Evolutionary conservation across 164 flowering plant genomes (phyloP), one percentile per base, ranked within the genome.

Genomic region (Magnolia officinalis): DNA sequence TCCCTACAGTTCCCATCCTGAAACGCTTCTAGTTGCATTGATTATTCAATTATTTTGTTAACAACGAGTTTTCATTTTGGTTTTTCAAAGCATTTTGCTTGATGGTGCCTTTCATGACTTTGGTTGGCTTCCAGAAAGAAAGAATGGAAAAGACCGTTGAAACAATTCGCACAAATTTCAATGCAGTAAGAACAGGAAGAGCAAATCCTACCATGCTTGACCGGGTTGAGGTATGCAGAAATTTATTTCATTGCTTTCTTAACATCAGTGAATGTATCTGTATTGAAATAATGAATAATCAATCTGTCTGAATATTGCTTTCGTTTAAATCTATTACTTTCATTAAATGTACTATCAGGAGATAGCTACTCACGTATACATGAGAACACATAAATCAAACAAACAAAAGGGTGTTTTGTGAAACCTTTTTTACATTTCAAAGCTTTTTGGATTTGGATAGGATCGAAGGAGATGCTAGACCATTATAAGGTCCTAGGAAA

Each of bases 91-190:
- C 13, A 55, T 16, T 11, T 55, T 55, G 61, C 16, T 0, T 16
- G 2, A 16, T 55, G 61, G 61, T 55, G 13, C 61, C 61, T 11
- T 16, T 11, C 18, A 55, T 11, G 18, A 55, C 61, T 55, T 72
- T 76, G 6, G 1, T 76, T 73, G 52, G 74, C 75, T 63, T 74
- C 13, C 74, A 96, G 98, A 96, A 85, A 86, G 87, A 78, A 70
- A 90, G 92, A 84, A 94, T 96, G 98, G 98, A 96, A 50, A 96
- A 90, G 88, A 86, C 96, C 50, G 82, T 94, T 81, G 98, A 94
- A 21, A 83, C 84, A 21, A 80, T 94, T 70, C 80, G 86, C 63
- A 74, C 88, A 29, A 91, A 82, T 81, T 96, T 96, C 83, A 90
- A 88, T 82, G 89, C 95, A 21, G 85, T 96, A 20, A 87, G 98